These are phyloP conservation scores for Hebeloma cylindrosporum DNA, from an alignment of 768 basidiomycete genomes.

Conservation along the genomic window DNA sequence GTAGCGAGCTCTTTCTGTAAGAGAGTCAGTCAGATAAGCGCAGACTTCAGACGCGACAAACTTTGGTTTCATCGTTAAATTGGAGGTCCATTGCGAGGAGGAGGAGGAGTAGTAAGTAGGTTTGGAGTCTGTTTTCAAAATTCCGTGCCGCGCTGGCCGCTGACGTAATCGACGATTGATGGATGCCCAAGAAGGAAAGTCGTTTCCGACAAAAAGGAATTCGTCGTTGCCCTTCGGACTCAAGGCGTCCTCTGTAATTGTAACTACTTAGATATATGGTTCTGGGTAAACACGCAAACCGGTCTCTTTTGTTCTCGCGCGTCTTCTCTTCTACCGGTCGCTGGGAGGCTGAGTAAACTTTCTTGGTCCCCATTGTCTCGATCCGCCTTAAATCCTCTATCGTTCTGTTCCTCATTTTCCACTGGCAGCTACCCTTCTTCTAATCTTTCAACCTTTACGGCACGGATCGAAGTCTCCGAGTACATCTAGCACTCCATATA, in stretches of 20 bases:
- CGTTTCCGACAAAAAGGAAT: slow-evolving; percentile 18
- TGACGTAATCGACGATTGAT: slow-evolving; percentile 23
- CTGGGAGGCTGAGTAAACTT: slow-evolving; percentile 4
- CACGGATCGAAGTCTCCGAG: slow-evolving; percentile 6
- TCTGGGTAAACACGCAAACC: slow-evolving; percentile 7
- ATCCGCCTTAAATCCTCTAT: slow-evolving; percentile 8
- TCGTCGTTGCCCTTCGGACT: background rate
- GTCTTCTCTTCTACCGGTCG: background rate
- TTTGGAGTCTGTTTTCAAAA: slow-evolving; percentile 11
- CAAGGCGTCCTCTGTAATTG: slow-evolving; percentile 2
- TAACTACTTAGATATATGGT: slow-evolving; percentile 6
- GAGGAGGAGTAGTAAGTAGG: slow-evolving; percentile 11
- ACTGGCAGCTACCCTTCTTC: too few relatives aligned
- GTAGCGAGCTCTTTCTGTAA: slow-evolving; percentile 75
- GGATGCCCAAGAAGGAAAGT: slow-evolving; percentile 19
- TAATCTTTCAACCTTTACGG: slow-evolving; percentile 7
- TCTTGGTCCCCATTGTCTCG: too few relatives aligned
- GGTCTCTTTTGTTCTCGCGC: slow-evolving; percentile 1
- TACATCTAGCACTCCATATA: slow-evolving; percentile 4
- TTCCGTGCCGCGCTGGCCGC: slow-evolving; percentile 10
- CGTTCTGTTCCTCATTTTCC: slow-evolving; percentile 1
- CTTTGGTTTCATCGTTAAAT: slow-evolving; percentile 81
- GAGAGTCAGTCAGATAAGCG: slow-evolving; percentile 1
- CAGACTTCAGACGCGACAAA: slow-evolving; percentile 25
- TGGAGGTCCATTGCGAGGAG: slow-evolving; percentile 48